These are phyloP conservation scores for Pseudovirgaria hyperparasitica DNA, from an alignment of 2,329 filamentous ascomycete genomes.

Conservation along the genomic window DNA sequence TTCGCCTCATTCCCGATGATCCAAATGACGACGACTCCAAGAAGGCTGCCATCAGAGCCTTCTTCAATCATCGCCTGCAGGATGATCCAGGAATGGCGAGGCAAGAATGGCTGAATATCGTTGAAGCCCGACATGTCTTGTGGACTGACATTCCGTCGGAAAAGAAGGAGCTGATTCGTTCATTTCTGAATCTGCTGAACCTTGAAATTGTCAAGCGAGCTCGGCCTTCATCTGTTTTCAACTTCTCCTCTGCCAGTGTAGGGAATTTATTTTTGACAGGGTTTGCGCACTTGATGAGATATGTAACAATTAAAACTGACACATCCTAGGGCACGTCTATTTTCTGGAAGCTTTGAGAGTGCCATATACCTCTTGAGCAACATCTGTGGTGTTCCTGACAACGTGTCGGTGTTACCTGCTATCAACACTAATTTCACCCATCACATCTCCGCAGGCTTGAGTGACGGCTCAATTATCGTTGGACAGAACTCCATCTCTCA, in stretches of 20 bases:
- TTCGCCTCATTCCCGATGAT: slow-evolving; percentile 70
- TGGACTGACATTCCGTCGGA: slow-evolving; percentile 47
- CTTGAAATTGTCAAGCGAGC: slow-evolving; percentile 36
- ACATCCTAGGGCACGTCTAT: slow-evolving; percentile 58
- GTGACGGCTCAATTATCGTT: slow-evolving; percentile 64
- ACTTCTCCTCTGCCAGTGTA: slow-evolving; percentile 37
- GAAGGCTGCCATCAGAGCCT: slow-evolving; percentile 58
- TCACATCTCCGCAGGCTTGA: slow-evolving; percentile 76
- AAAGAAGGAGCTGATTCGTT: slow-evolving; percentile 39
- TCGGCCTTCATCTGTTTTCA: slow-evolving; percentile 33
- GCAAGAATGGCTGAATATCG: slow-evolving; percentile 74
- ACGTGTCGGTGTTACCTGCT: slow-evolving; percentile 70
- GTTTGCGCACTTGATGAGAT: slow-evolving; percentile 16
- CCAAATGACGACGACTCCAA: slow-evolving; percentile 36
- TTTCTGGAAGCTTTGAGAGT: slow-evolving; percentile 84
- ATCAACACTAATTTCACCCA: slow-evolving; percentile 94
- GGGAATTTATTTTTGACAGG: slow-evolving; percentile 39
- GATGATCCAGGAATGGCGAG: slow-evolving; percentile 48
- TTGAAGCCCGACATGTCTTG: slow-evolving; percentile 66
- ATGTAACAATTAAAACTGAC: slow-evolving; percentile 45
- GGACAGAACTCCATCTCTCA: slow-evolving; percentile 92
- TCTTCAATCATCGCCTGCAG: slow-evolving; percentile 81
- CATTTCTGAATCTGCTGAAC: slow-evolving; percentile 37
- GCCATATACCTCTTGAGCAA: slow-evolving; percentile 82
- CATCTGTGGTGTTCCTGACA: slow-evolving; percentile 70